These are phyloP conservation scores for Fraxinus velutina DNA, from an alignment of 305 asterid species.

Conservation along the genomic window DNA sequence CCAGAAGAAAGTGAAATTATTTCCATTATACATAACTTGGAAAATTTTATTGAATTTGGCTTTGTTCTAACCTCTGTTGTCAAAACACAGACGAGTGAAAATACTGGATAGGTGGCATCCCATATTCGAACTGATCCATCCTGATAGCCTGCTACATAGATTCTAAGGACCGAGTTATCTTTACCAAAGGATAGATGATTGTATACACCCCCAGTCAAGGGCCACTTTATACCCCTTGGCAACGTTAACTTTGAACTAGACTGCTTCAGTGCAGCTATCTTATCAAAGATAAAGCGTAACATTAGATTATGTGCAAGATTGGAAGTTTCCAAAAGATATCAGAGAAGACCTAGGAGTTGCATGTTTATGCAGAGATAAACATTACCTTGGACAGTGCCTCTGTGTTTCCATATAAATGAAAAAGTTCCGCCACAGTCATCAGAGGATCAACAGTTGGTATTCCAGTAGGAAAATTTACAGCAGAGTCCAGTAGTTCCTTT, in stretches of 20 bases:
- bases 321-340: constrained; percentile 12
- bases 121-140: constrained; percentile 88
- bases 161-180: constrained; percentile 45
- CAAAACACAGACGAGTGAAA: constrained; percentile 53
- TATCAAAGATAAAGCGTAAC: constrained; percentile 22
- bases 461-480: constrained; percentile 55
- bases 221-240: constrained; percentile 53
- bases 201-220: constrained; percentile 72
- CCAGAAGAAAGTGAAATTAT: neutral
- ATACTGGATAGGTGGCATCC: constrained; percentile 85
- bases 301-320: constrained; percentile 26
- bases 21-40: neutral
- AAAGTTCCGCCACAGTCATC: constrained; percentile 61
- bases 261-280: constrained; percentile 46
- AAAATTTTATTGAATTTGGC: constrained; percentile 10
- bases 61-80: constrained; percentile 52
- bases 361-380: constrained; percentile 11
- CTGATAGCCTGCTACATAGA: constrained; percentile 74
- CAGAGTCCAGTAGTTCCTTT: constrained; percentile 40
- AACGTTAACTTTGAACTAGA: constrained; percentile 30
- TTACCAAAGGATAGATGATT: constrained; percentile 48
- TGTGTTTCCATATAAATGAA: constrained; percentile 42
- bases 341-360: constrained; percentile 8
- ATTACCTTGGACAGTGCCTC: constrained; percentile 54
- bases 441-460: constrained; percentile 67